phyloP scores from a whole-genome alignment of 129 eudicot species.

The Chrysanthemum lavandulifolium region DNA sequence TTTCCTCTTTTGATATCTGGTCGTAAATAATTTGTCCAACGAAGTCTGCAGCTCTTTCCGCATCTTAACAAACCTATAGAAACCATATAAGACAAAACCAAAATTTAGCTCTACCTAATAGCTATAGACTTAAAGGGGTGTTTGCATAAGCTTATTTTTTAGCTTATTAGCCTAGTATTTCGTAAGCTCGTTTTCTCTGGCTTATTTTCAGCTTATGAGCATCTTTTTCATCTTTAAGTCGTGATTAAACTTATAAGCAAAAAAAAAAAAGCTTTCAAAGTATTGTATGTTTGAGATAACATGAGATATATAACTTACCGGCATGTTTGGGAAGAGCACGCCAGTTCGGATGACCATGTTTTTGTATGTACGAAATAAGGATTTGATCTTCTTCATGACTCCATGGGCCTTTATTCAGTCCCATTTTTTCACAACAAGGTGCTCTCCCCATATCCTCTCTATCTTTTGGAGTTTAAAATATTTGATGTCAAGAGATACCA shows the following conservation, averaged over 20 bases:
- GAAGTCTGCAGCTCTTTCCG: conserved; percentile 58
- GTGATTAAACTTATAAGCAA: neutral
- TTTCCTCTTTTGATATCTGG: conserved; percentile 59
- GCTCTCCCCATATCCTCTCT: conserved; percentile 68
- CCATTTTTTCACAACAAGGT: conserved; percentile 83
- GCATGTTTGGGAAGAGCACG: conserved; percentile 83
- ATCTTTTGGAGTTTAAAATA: neutral
- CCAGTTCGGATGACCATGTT: conserved; percentile 75
- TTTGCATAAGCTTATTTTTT: too few species aligned
- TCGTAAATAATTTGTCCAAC: conserved; percentile 48
- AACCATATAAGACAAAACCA: neutral
- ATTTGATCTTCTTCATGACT: conserved; percentile 64
- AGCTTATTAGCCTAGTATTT: too few species aligned
- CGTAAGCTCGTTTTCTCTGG: too few species aligned
- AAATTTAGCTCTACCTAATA: neutral
- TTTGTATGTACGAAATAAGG: conserved; percentile 48
- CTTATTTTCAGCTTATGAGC: too few species aligned
- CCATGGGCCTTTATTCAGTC: conserved; percentile 91
- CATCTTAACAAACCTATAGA: conserved; percentile 46
- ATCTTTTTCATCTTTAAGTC: too few species aligned
- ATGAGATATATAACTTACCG: conserved; percentile 38
- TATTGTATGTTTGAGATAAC: too few species aligned
- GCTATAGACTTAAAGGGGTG: too few species aligned
- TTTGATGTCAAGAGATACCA: conserved; percentile 14
- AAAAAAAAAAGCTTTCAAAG: too few species aligned